Evolutionary conservation across 2,329 filamentous ascomycete species (phyloP).

Genomic region (Ascochyta lentis): DNA sequence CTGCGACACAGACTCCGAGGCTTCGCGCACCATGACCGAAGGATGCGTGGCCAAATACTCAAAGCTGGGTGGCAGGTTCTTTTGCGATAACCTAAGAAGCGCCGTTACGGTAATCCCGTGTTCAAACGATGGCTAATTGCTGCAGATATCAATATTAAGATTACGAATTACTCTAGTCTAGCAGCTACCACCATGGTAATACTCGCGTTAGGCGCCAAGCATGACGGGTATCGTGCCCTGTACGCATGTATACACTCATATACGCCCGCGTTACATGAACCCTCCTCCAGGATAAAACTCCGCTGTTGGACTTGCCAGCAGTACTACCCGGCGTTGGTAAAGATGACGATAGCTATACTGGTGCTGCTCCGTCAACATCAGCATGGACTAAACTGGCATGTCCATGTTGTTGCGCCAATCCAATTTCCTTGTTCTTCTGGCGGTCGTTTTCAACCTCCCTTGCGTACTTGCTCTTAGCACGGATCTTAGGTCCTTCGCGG

Average conservation of each 20-base stretch:
- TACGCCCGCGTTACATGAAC: not conserved
- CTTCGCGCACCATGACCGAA: too few species aligned
- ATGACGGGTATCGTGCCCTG: not conserved
- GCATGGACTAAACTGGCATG: not conserved
- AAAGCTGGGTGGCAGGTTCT: not conserved
- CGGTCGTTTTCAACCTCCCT: constrained; percentile 31
- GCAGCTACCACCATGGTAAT: not conserved
- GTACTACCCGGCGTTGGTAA: not conserved
- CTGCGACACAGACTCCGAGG: too few species aligned
- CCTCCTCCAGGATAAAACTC: not conserved
- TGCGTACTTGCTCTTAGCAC: constrained; percentile 47
- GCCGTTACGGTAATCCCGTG: not conserved
- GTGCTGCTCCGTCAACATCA: not conserved
- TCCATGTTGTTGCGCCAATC: not conserved
- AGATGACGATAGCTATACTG: not conserved
- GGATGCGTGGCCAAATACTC: not conserved
- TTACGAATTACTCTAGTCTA: not conserved
- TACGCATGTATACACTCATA: not conserved
- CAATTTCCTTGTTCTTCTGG: constrained; percentile 17
- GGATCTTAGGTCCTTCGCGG: constrained; percentile 60
- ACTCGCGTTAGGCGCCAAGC: too few species aligned
- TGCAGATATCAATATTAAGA: not conserved
- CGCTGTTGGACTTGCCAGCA: not conserved
- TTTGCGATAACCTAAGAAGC: not conserved
- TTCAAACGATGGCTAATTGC: not conserved